A percentile compares a stretch with the other conserved stretches of the same genome.
phyloP scores from a whole-genome alignment of 495 filamentous ascomycete species.

The Podospora sp. region DNA sequence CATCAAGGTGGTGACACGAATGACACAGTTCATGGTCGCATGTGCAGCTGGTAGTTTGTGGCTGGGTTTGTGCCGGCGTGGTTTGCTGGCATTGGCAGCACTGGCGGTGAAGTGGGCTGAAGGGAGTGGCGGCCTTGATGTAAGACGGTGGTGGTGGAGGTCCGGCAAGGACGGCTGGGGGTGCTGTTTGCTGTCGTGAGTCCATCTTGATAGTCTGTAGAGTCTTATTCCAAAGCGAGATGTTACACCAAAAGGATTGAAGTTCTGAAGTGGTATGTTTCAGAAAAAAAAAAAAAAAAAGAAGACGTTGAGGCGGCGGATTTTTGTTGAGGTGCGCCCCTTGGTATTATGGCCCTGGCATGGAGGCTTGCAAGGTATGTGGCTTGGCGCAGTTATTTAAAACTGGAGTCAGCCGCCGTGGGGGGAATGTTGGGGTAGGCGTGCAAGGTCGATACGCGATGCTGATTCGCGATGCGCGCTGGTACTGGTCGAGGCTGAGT shows the following conservation, averaged over 20 bases:
- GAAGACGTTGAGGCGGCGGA: neutral
- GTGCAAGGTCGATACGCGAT: neutral
- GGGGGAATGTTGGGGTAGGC: neutral
- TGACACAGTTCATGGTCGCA: slow-evolving; percentile 26
- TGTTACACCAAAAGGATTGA: neutral
- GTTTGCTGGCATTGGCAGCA: slow-evolving; percentile 28
- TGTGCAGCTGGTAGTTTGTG: neutral
- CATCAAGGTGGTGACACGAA: slow-evolving; percentile 19
- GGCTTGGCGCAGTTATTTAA: neutral
- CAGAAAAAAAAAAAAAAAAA: neutral
- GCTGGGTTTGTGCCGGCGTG: neutral
- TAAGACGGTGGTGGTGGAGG: slow-evolving; percentile 21
- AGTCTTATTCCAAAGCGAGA: neutral
- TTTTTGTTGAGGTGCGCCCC: neutral
- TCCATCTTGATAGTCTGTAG: neutral
- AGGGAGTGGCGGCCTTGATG: slow-evolving; percentile 25
- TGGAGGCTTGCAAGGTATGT: neutral
- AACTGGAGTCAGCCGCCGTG: neutral
- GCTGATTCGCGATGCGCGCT: neutral
- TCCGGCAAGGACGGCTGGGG: neutral
- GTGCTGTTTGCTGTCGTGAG: neutral
- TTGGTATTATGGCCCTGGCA: neutral
- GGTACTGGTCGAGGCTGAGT: neutral
- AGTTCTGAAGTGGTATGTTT: neutral
- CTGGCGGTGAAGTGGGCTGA: slow-evolving; percentile 19